phyloP scores from a whole-genome alignment of 345 rosid genomes.

The Ricinus communis region DNA sequence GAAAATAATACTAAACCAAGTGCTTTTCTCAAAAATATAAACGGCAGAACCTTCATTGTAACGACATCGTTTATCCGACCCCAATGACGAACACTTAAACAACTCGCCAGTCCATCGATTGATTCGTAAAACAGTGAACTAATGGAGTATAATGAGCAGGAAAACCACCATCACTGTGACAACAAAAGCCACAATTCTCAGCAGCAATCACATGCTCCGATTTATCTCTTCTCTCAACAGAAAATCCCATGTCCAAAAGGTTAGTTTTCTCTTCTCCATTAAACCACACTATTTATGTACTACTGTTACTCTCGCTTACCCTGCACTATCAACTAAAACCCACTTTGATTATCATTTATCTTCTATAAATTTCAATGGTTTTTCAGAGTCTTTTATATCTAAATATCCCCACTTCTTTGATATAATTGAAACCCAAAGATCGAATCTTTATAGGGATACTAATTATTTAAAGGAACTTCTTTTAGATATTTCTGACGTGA shows the following conservation, averaged over 20 bases:
- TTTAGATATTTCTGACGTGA: conserved; percentile 51
- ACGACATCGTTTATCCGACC: too few species aligned
- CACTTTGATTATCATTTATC: conserved; percentile 34
- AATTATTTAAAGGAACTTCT: conserved; percentile 45
- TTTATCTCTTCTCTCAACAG: conserved; percentile 30
- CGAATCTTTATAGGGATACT: conserved; percentile 27
- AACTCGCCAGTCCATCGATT: too few species aligned
- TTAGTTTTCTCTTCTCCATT: conserved; percentile 26
- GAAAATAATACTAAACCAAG: too few species aligned
- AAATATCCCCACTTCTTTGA: conserved; percentile 26
- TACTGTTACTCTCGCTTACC: conserved; percentile 11
- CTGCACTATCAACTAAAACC: conserved; percentile 25
- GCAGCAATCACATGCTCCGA: conserved; percentile 33
- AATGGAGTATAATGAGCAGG: not conserved
- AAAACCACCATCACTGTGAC: not conserved
- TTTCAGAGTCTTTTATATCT: conserved; percentile 33
- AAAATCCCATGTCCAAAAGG: conserved; percentile 31
- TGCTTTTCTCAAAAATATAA: too few species aligned
- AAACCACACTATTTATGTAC: conserved; percentile 13
- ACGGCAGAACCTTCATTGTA: too few species aligned
- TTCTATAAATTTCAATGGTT: conserved; percentile 26
- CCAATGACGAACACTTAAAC: too few species aligned
- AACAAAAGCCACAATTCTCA: not conserved
- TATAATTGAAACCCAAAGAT: conserved; percentile 11
- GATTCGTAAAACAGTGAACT: not conserved